phyloP scores from a whole-genome alignment of 2,329 filamentous ascomycete genomes.

The Clonostachys chloroleuca region DNA sequence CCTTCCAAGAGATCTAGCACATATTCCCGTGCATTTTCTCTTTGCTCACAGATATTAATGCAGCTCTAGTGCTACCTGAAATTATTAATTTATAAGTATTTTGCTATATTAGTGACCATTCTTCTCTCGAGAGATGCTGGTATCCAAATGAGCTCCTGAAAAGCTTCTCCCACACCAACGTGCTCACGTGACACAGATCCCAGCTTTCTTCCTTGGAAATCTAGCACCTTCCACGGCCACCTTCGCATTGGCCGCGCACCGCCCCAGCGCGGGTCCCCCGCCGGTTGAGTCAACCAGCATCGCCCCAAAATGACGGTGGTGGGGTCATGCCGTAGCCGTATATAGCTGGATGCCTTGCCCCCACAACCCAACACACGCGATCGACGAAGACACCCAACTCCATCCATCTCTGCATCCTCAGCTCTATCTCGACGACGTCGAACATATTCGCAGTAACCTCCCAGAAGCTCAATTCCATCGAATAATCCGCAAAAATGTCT shows the following conservation, averaged over 20 bases:
- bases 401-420: neutral
- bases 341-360: neutral
- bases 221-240: neutral
- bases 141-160: too few species aligned
- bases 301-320: neutral
- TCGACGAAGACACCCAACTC: too few species aligned
- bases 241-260: neutral
- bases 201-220: too few species aligned
- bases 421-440: neutral
- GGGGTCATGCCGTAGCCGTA: neutral
- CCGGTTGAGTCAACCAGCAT: conserved; percentile 3
- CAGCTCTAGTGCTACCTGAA: too few species aligned
- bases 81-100: too few species aligned
- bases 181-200: too few species aligned
- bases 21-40: too few species aligned
- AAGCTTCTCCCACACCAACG: too few species aligned
- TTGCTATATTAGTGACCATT: too few species aligned
- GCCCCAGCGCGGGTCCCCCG: conserved; percentile 2
- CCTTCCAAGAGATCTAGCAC: too few species aligned
- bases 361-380: neutral
- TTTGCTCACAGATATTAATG: too few species aligned
- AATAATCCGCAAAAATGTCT: conserved; percentile 45
- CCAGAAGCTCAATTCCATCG: neutral
- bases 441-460: neutral
- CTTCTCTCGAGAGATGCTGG: too few species aligned